Evolutionary conservation across 2,329 filamentous ascomycete species (phyloP).

Genomic region (Cladophialophora bantiana): DNA sequence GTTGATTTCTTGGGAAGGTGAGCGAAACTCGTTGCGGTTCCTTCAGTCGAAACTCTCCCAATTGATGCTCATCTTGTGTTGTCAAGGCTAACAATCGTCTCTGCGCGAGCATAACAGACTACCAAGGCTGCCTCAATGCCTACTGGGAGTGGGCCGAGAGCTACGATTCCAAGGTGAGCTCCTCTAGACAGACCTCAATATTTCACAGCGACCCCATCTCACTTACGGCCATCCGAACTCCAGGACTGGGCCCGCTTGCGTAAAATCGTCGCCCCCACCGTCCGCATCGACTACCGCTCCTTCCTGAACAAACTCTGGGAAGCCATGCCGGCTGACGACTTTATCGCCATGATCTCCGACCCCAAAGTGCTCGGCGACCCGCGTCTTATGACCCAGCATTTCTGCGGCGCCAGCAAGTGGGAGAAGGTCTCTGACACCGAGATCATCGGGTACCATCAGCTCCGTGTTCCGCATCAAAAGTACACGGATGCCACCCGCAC

Average conservation of each 20-base stretch:
- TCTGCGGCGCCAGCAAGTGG: slow-evolving; percentile 54
- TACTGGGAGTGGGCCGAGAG: slow-evolving; percentile 55
- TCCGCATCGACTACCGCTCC: slow-evolving; percentile 74
- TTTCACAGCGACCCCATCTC: background rate
- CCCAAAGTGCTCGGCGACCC: slow-evolving; percentile 66
- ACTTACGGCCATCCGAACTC: slow-evolving; percentile 6
- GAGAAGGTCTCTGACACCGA: slow-evolving; percentile 40
- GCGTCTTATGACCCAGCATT: slow-evolving; percentile 69
- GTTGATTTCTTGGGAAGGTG: slow-evolving; percentile 38
- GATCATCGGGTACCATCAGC: slow-evolving; percentile 43
- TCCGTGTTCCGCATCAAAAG: slow-evolving; percentile 66
- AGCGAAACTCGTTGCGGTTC: background rate
- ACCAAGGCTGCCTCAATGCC: slow-evolving; percentile 39
- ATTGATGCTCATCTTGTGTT: slow-evolving; percentile 3
- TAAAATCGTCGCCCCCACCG: slow-evolving; percentile 54
- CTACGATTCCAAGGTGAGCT: slow-evolving; percentile 52
- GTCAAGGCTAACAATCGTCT: background rate
- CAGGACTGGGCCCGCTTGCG: slow-evolving; percentile 52
- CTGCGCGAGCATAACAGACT: slow-evolving; percentile 28
- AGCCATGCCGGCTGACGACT: slow-evolving; percentile 68
- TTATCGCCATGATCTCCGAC: slow-evolving; percentile 65
- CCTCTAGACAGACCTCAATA: background rate
- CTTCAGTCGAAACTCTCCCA: background rate
- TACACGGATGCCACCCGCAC: slow-evolving; percentile 61
- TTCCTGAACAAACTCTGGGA: slow-evolving; percentile 68